phyloP scores from a whole-genome alignment of 2,329 filamentous ascomycete genomes.

The Penicillium sp. region DNA sequence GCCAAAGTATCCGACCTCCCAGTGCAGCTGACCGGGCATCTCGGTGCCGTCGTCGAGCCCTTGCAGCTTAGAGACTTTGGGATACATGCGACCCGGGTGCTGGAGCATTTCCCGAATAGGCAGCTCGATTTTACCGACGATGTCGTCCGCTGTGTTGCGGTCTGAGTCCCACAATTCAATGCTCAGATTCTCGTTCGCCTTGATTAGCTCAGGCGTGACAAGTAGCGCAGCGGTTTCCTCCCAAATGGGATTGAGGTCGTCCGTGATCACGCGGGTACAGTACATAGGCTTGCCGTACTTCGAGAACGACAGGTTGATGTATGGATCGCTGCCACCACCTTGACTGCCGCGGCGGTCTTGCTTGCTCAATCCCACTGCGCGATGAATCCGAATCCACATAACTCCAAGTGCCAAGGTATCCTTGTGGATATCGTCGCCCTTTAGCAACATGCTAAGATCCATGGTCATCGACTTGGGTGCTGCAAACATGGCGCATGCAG shows the following conservation, averaged over 20 bases:
- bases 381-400: conserved; percentile 90
- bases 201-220: conserved; percentile 86
- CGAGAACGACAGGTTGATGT: conserved; percentile 91
- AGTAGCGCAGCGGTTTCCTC: conserved; percentile 84
- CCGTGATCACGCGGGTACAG: conserved; percentile 92
- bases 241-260: conserved; percentile 90
- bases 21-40: conserved; percentile 93
- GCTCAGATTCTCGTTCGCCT: conserved; percentile 88
- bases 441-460: conserved; percentile 85
- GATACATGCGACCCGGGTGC: conserved; percentile 89
- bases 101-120: conserved; percentile 95
- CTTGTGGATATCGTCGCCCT: conserved; percentile 89
- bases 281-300: conserved; percentile 99
- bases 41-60: conserved; percentile 80
- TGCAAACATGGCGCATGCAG: conserved; percentile 87
- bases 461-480: conserved; percentile 93
- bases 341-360: conserved; percentile 81
- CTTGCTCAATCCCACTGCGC: conserved; percentile 83
- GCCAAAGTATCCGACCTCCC: conserved; percentile 94
- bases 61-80: conserved; percentile 77
- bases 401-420: conserved; percentile 80
- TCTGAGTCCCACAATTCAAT: conserved; percentile 98
- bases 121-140: conserved; percentile 91
- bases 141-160: conserved; percentile 86
- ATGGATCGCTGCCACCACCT: conserved; percentile 89